Conservation (phyloP, 2,329 filamentous ascomycete genomes). For the Lojkania enalia region DNA sequence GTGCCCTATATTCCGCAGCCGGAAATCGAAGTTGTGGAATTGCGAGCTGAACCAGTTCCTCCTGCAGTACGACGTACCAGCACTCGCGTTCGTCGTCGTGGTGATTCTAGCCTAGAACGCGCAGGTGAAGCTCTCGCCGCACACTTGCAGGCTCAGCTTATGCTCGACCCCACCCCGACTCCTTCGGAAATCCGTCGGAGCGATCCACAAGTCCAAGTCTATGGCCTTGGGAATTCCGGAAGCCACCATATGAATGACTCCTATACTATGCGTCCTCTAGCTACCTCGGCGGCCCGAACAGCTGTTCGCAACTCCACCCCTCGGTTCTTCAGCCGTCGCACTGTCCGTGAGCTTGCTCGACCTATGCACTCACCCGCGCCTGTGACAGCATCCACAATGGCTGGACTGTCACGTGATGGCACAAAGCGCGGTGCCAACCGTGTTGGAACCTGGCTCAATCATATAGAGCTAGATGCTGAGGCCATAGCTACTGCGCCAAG, state of each 20-base stretch:
- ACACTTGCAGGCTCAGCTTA: conserved; percentile 53
- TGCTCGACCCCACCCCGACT: conserved; percentile 27
- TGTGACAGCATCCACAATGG: conserved; percentile 39
- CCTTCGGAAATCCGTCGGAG: conserved; percentile 30
- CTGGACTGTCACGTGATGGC: conserved; percentile 42
- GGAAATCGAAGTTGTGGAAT: conserved; percentile 38
- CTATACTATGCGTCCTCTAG: conserved; percentile 38
- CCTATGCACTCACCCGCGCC: conserved; percentile 5
- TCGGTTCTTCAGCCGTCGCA: conserved; percentile 32
- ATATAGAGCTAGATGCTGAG: conserved; percentile 41
- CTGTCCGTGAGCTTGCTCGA: conserved; percentile 23
- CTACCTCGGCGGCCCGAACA: conserved; percentile 31
- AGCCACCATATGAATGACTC: conserved; percentile 64
- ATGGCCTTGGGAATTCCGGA: conserved; percentile 56
- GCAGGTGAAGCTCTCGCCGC: conserved; percentile 56
- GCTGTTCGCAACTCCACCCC: conserved; percentile 27
- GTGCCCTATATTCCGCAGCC: conserved; percentile 32
- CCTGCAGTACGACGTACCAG: conserved; percentile 30
- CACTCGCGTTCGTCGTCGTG: conserved; percentile 29
- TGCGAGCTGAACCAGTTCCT: conserved; percentile 28
- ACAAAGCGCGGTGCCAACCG: conserved; percentile 40
- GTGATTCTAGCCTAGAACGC: conserved; percentile 49
- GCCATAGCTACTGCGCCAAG: conserved; percentile 38
- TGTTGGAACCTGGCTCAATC: conserved; percentile 45
- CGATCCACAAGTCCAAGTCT: conserved; percentile 52